Base-by-base conservation (phyloP, 2,329 filamentous ascomycete genomes). In the Blastomyces emzantsi region DNA sequence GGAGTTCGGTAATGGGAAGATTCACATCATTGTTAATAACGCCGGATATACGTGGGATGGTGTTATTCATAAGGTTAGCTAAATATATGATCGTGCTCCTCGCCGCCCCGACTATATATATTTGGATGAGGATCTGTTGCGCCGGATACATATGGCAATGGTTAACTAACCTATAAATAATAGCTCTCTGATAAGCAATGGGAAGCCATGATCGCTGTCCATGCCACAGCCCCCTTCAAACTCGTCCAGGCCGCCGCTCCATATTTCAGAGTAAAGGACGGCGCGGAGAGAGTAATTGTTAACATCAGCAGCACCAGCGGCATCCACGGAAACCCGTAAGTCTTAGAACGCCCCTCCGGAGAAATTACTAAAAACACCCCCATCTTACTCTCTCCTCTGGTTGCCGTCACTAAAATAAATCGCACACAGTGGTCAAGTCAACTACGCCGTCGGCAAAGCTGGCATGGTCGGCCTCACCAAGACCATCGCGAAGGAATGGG, bases 1-100 rank as follows among this genome's bases (percentile, higher is more conserved):
- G 0, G 87, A 87, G 58, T 95, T 96, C 72, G 92, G 92, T 64
- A 80, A 83, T 67, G 91, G 90, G 71, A 95, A 95, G 81, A 92
- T 96, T 66, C 89, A 96, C 75, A 89, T 94, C 73, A 88, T 96
- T 63, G 89, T 96, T 65, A 95, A 96, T 77, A 96, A 96, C 74
- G 92, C 91, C 0, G 91, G 90, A 52, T 95, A 90, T 77, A 96
- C 92, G 0, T 96, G 91, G 90, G 92, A 96, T 75, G 92, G 88
- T 7, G 90, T 95, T 49, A 91, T 95, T 68, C 90, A 95, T 81
- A 95, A 94, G 78, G 82, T 83, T 28, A 17, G 63, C 68, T n/a
- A 63, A 65, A 56, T 43, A 39, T 45, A 45, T 54, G 8, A 39
- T 11, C 36, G 36, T 39, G 36, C 36, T 13, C 36, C 36, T 3